phyloP scores from a whole-genome alignment of 352 stramenopile genomes.

The Phytophthora cryptogea region DNA sequence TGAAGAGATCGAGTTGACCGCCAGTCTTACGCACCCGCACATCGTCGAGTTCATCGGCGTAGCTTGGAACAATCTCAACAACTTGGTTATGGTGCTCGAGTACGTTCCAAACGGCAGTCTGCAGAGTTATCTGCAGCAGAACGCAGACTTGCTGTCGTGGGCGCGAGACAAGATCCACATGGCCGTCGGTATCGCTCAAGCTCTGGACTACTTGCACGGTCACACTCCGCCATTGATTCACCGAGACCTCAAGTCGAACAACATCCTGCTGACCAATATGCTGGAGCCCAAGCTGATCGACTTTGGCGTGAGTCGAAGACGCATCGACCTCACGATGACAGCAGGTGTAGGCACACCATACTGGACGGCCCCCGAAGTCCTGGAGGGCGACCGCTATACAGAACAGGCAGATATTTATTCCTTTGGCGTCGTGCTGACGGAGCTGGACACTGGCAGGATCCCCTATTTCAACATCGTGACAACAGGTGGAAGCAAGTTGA shows the following conservation, averaged over 20 bases:
- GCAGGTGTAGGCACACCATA: constrained; percentile 81
- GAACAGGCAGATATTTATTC: constrained; percentile 73
- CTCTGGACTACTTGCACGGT: constrained; percentile 38
- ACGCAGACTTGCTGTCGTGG: constrained; percentile 38
- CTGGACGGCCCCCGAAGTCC: constrained; percentile 82
- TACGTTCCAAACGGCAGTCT: constrained; percentile 30
- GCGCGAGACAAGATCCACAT: constrained; percentile 44
- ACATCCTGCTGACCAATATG: constrained; percentile 72
- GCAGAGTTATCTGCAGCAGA: constrained; percentile 25
- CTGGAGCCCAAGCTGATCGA: constrained; percentile 80
- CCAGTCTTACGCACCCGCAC: constrained; percentile 52
- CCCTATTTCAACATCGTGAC: constrained; percentile 38
- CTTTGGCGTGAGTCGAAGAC: constrained; percentile 70
- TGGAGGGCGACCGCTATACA: constrained; percentile 55
- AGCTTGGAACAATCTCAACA: constrained; percentile 48
- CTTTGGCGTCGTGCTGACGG: constrained; percentile 62
- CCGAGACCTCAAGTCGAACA: constrained; percentile 41
- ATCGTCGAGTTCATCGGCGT: constrained; percentile 59
- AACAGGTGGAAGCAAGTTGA: constrained; percentile 16
- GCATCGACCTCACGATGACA: constrained; percentile 37
- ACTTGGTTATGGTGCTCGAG: constrained; percentile 44
- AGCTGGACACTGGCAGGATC: constrained; percentile 44
- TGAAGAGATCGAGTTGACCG: constrained; percentile 48
- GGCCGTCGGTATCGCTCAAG: constrained; percentile 44
- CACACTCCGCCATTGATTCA: constrained; percentile 39